phyloP scores from a whole-genome alignment of 371 early-diverging fungal species.

The Actinomortierella wolfii region DNA sequence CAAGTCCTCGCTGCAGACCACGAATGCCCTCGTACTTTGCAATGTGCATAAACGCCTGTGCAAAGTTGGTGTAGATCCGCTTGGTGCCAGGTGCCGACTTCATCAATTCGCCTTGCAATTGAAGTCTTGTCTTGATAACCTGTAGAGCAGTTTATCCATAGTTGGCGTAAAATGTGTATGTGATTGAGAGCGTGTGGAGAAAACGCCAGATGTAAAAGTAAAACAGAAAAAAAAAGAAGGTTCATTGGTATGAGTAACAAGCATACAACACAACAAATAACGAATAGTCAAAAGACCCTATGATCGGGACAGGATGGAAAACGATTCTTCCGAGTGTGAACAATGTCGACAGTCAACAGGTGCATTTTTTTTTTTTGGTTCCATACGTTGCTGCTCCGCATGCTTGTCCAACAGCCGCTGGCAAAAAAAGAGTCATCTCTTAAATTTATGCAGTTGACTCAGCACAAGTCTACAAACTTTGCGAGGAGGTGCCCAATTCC shows the following conservation, averaged over 20 bases:
- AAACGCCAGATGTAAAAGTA: background rate
- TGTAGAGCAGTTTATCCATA: slow-evolving; percentile 25
- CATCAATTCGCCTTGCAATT: slow-evolving; percentile 92
- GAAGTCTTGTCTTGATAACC: slow-evolving; percentile 95
- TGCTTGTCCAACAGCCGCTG: background rate
- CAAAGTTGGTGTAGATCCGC: slow-evolving; percentile 78
- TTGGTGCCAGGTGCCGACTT: slow-evolving; percentile 49
- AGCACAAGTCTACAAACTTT: too few species aligned
- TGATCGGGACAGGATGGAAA: background rate
- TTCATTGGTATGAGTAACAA: background rate
- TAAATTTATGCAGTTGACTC: too few species aligned
- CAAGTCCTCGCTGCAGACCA: slow-evolving; percentile 90
- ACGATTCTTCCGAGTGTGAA: too few species aligned
- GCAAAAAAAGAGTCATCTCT: background rate
- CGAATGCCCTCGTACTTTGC: slow-evolving; percentile 81
- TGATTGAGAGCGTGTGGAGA: too few species aligned
- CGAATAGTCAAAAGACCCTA: background rate
- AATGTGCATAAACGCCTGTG: slow-evolving; percentile 81
- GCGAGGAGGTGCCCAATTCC: too few species aligned
- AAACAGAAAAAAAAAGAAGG: slow-evolving; percentile 5
- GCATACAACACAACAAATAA: background rate
- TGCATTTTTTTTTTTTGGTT: too few species aligned
- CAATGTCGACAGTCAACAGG: too few species aligned
- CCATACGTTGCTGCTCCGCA: too few species aligned
- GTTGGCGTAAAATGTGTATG: too few species aligned